These are phyloP conservation scores for Colletotrichum orchidophilum DNA, from an alignment of 2,329 filamentous ascomycete species.

Conservation along the genomic window DNA sequence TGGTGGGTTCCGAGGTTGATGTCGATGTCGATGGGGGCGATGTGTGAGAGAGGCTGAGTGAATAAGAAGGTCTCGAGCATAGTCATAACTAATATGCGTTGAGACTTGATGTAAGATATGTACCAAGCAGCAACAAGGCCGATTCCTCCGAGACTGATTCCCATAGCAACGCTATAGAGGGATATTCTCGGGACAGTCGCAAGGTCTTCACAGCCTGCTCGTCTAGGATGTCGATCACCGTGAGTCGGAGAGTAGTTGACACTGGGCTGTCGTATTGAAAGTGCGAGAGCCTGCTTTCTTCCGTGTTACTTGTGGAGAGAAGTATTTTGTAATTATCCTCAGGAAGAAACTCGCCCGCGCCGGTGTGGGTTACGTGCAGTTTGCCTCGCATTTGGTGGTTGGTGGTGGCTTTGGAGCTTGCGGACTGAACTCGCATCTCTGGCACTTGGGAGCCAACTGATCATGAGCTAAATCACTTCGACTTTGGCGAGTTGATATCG, in stretches of 20 bases:
- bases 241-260: not conserved
- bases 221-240: not conserved
- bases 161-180: not conserved
- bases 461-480: not conserved
- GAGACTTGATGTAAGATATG: not conserved
- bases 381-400: not conserved
- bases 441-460: too few species aligned
- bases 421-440: not conserved
- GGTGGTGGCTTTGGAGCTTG: not conserved
- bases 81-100: not conserved
- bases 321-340: not conserved
- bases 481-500: not conserved
- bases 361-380: not conserved
- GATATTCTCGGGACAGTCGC: not conserved
- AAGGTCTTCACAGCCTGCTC: not conserved
- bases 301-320: not conserved
- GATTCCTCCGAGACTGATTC: too few species aligned
- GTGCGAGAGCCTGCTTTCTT: not conserved
- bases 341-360: not conserved
- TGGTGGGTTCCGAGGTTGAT: too few species aligned
- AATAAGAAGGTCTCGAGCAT: not conserved
- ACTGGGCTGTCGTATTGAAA: not conserved
- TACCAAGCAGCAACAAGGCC: not conserved
- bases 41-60: not conserved
- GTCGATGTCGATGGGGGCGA: not conserved